Conservation (phyloP, 1,139 yeast genomes). For the Suhomyces bolitotheri region DNA sequence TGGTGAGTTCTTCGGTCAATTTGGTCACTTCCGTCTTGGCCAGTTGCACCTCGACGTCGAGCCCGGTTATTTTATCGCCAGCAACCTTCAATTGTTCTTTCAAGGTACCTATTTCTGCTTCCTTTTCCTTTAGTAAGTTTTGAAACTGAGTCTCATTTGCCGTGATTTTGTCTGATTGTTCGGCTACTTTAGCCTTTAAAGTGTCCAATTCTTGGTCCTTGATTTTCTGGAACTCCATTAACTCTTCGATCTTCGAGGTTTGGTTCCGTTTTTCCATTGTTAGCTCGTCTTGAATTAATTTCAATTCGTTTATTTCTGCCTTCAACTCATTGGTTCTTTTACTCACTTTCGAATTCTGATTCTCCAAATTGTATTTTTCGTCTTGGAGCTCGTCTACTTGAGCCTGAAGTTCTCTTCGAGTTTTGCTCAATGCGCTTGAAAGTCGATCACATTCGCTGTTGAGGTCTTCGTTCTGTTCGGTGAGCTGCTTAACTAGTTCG, state of each 20-base stretch:
- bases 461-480: conserved; percentile 54
- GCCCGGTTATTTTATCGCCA: conserved; percentile 6
- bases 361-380: conserved; percentile 50
- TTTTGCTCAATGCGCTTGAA: conserved; percentile 47
- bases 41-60: conserved; percentile 20
- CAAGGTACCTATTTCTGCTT: conserved; percentile 10
- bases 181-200: conserved; percentile 8
- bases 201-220: conserved; percentile 13
- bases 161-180: conserved; percentile 7
- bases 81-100: not conserved
- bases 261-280: conserved; percentile 45
- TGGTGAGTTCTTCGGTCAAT: conserved; percentile 7
- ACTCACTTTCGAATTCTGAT: conserved; percentile 32
- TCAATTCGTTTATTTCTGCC: conserved; percentile 46
- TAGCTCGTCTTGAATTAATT: conserved; percentile 49
- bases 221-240: conserved; percentile 26
- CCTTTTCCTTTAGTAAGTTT: conserved; percentile 4
- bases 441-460: conserved; percentile 70
- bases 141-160: conserved; percentile 10
- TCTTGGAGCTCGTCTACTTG: conserved; percentile 43
- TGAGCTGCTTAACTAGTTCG: conserved; percentile 29
- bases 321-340: conserved; percentile 43
- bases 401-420: conserved; percentile 48
- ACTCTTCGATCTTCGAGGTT: conserved; percentile 46
- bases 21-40: conserved; percentile 13